Evolutionary conservation across 257 asterid genomes (phyloP), one percentile per base, ranked within the genome.

Genomic region (Penstemon davidsonii): DNA sequence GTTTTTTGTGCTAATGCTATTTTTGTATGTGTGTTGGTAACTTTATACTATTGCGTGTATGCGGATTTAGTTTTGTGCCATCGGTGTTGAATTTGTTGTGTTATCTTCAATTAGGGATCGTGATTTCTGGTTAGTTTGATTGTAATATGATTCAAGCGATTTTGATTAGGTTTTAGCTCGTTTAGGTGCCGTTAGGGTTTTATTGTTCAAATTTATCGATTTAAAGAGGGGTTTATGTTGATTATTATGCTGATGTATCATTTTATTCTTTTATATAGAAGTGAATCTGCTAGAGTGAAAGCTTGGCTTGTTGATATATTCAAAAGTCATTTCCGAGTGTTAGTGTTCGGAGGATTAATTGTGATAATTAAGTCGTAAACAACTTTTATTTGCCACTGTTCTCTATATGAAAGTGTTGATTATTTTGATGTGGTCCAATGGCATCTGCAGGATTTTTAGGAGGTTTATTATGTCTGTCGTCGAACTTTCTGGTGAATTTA

Each of bases 151-250:
- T 67, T 77, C 62, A 4, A 8, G 37, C 53, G 61, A 46, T 18
- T 56, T 60, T 40, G 56, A 52, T 37, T 56, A 55, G 68, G 60
- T 62, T 67, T 62, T 41, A 60, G 47, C 41, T 51, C 18, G 60
- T 11, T 56, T 67, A 61, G 70, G 15, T 62, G 54, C 19, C 45
- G 51, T 49, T 72, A 71, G 77, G 81, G 77, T 67, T 76, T 71
- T 60, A 38, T 25, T 71, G 42, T 66, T 59, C 68, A 33, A 15
- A 55, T 38, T 67, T 4, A 9, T 72, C n/a, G 8, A 49, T 46
- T 13, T 42, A 18, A 25, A 25, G 19, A 36, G 58, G 5, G 12
- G 58, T 36, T 61, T 37, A 1, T 40, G 12, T 44, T 37, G 62
- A 19, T 25, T 39, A 47, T 55, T 25, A 25, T 46, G 33, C 2